Evolutionary conservation across 768 basidiomycete genomes (phyloP), one percentile per base, ranked within the genome.

Genomic region (Lactifluus piperatus): DNA sequence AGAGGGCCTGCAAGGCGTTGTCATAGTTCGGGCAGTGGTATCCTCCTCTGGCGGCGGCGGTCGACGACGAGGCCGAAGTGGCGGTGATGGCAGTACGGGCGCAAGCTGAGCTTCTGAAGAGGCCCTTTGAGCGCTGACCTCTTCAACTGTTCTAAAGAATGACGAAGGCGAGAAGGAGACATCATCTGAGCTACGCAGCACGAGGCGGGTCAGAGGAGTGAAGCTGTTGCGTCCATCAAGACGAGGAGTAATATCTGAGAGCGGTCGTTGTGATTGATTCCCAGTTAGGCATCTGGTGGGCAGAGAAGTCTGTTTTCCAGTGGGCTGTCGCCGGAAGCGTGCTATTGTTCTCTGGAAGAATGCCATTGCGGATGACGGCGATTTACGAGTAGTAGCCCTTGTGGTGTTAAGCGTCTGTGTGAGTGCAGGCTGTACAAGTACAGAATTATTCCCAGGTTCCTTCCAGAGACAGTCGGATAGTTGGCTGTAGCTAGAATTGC

Each of bases 101-200:
- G 3, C 50, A 41, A 27, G 45, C 29, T 22, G 36, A 16, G 18
- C 5, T 20, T 13, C 43, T 18, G 34, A 26, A n/a, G 14, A 14
- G 24, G 54, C 18, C 13, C 14, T 32, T 7, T 47, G 44, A 41
- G 54, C 36, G 5, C 44, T 29, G 41, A 61, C 44, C 30, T 61
- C 54, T 24, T 61, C 60, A 16, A 61, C 60, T 30, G 50, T 61
- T 47, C 50, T 32, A 18, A 61, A 61, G 30, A 61, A 61, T 13
- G 60, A 56, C 18, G 60, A 61, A 9, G 54, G 55, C 36, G 60
- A 61, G 54, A 61, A 61, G 24, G 60, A 50, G 44, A 61, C 54
- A 20, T 56, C 50, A 24, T 56, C 45, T 11, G 50, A 24, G 16
- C 44, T 30, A 26, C 16, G 54, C 36, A 61, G 30, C 32, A 61